phyloP scores from a whole-genome alignment of 192 early-diverging fungal genomes.

The Phycomyces blakesleeanus region DNA sequence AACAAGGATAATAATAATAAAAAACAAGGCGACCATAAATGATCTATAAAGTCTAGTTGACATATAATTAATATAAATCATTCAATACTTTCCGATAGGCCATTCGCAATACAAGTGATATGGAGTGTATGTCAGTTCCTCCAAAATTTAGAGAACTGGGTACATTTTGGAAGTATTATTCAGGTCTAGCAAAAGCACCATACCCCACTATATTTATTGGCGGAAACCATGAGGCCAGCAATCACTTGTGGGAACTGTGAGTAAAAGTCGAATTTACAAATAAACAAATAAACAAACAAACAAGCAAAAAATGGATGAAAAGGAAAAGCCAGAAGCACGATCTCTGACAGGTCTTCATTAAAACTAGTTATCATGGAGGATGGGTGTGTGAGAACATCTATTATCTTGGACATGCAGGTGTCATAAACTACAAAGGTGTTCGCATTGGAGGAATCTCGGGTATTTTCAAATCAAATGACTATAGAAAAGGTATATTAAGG shows the following conservation, averaged over 20 bases:
- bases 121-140: conserved; percentile 79
- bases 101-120: conserved; percentile 80
- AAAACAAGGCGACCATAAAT: too few relatives aligned
- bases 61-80: too few relatives aligned
- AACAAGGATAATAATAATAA: neutral
- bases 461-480: conserved; percentile 72
- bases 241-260: conserved; percentile 93
- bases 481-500: conserved; percentile 39
- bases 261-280: conserved; percentile 8
- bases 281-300: neutral
- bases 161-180: conserved; percentile 92
- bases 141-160: conserved; percentile 82
- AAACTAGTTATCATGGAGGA: conserved; percentile 81
- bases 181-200: conserved; percentile 72
- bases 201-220: conserved; percentile 94
- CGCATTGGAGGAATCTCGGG: conserved; percentile 93
- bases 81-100: conserved; percentile 48
- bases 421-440: conserved; percentile 83
- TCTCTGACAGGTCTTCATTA: neutral
- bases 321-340: too few relatives aligned
- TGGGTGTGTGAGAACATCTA: conserved; percentile 95
- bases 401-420: conserved; percentile 82
- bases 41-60: too few relatives aligned
- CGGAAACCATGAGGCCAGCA: conserved; percentile 96
- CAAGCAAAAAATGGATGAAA: neutral